phyloP scores from a whole-genome alignment of 345 rosid species.

The Populus tremula region DNA sequence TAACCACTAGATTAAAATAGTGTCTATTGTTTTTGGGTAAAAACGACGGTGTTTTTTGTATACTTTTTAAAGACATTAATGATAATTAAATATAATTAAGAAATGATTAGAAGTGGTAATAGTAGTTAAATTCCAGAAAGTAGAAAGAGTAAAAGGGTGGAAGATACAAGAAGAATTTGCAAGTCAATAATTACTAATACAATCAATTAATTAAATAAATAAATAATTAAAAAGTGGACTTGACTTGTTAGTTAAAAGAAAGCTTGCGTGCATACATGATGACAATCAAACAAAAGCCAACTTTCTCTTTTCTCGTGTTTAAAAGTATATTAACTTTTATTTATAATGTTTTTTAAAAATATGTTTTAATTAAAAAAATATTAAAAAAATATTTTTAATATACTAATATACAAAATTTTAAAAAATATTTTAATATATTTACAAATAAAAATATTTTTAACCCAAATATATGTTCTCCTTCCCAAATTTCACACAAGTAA shows the following conservation, averaged over 20 bases:
- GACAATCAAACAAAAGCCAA: conserved; percentile 25
- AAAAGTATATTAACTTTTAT: background rate
- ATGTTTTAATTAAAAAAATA: background rate
- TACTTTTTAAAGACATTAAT: background rate
- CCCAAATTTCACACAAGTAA: background rate
- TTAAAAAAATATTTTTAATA: background rate
- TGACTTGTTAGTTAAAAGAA: background rate
- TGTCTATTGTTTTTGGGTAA: background rate
- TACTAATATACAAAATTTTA: too few relatives aligned
- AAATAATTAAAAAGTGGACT: background rate
- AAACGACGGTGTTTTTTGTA: background rate
- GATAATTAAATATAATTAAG: background rate
- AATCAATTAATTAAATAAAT: background rate
- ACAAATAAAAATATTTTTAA: background rate
- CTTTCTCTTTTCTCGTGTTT: conserved; percentile 1
- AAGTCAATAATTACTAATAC: background rate
- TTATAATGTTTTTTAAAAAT: background rate
- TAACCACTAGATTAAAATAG: background rate
- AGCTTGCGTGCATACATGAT: background rate
- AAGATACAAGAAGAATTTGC: background rate
- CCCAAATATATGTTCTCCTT: background rate
- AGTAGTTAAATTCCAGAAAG: background rate
- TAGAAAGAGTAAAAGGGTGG: background rate
- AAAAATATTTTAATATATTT: background rate
- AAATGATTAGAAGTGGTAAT: background rate